These are phyloP conservation scores for Candida patagonica DNA, from an alignment of 805 yeast species.

Conservation along the genomic window DNA sequence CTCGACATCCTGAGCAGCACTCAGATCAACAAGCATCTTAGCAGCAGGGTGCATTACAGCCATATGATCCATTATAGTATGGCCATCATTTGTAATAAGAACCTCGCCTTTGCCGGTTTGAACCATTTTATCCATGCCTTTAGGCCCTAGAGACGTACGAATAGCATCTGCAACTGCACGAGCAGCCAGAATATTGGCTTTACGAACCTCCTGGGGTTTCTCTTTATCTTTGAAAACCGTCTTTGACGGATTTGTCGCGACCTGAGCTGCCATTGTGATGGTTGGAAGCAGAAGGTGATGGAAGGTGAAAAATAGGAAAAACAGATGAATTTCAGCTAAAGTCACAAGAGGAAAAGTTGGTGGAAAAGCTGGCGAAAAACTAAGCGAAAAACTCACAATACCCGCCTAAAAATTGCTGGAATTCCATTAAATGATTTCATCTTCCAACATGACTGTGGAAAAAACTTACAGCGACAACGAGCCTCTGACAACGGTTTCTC, in stretches of 20 bases:
- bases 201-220: conserved; percentile 90
- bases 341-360: background rate
- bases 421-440: conserved; percentile 1
- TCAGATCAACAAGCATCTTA: conserved; percentile 91
- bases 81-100: conserved; percentile 95
- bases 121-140: conserved; percentile 98
- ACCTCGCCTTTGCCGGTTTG: conserved; percentile 88
- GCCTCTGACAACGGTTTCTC: conserved; percentile 19
- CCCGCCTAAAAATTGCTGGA: background rate
- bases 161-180: conserved; percentile 93
- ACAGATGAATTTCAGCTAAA: too few relatives aligned
- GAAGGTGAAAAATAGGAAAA: conserved; percentile 1
- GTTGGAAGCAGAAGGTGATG: background rate
- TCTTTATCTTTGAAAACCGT: conserved; percentile 70
- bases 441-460: background rate
- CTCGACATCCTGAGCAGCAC: conserved; percentile 96
- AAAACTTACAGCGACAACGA: background rate
- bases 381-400: background rate
- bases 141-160: conserved; percentile 93
- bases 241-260: conserved; percentile 10
- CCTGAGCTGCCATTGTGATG: conserved; percentile 12
- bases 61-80: conserved; percentile 93
- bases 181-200: conserved; percentile 82
- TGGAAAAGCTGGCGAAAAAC: background rate
- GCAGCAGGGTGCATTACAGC: conserved; percentile 99